Base-by-base conservation (phyloP, 768 basidiomycete genomes). In the Suillus clintonianus region DNA sequence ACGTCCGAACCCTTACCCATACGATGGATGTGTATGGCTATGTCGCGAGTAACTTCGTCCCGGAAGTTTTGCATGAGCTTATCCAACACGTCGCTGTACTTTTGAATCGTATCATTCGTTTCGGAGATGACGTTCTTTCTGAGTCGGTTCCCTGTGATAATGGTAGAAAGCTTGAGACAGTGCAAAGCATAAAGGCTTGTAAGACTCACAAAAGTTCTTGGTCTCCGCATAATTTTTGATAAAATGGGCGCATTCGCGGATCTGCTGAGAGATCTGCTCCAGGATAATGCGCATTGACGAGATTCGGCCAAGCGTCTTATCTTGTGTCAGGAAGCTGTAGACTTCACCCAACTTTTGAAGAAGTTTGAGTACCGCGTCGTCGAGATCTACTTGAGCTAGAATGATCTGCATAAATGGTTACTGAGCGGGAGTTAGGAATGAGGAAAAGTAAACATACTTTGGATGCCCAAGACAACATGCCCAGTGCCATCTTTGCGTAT, bases 171-270 rank as follows among this genome's bases (percentile, higher is more conserved):
- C 11, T 30, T 22, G 22, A 34, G 19, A 56, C 22, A 1, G 2
- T 5, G 39, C 34, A 30, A 56, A 32, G 50, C 24, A 10, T 8
- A 13, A 32, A 15, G 6, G 34, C 34, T 17, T 39, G n/a, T 27
- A 50, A 15, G 15, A 68, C 69, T 11, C 58, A 73, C 72, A 47
- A 56, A 71, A 67, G 30, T 59, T 70, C 56, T 69, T 70, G 22
- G 62, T 69, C 57, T 61, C 67, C 19, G 71, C 65, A 60, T 74
- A 74, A 45, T 66, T 68, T 7, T 61, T 64, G 30, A 74, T 72
- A 45, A 74, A 74, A 61, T 73, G 68, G 4, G 65, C 71, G 50
- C 72, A 73, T 58, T 73, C 72, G 1, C 62, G 65, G 0, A 68
- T 70, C 59, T 72, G 68, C 32, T 67, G 59, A 4, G 64, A 39